Conservation (phyloP, 75 land plant genomes). For the Adiantum capillusveneris region DNA sequence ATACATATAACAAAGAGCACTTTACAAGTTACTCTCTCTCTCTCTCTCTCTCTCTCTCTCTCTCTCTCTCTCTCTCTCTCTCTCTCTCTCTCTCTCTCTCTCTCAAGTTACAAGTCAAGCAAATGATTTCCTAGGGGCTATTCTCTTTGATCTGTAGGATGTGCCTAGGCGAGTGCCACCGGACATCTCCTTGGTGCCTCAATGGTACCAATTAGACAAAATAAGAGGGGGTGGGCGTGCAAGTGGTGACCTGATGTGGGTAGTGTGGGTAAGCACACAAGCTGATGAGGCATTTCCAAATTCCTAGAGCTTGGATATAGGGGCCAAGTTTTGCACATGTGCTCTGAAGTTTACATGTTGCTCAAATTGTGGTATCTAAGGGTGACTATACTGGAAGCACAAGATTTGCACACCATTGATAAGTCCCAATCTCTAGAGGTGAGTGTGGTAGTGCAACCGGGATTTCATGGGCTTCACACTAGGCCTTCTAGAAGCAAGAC, state of each 20-base stretch:
- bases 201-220: constrained; percentile 53
- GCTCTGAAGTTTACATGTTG: constrained; percentile 56
- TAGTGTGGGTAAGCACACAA: constrained; percentile 71
- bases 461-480: constrained; percentile 43
- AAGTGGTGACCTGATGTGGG: constrained; percentile 63
- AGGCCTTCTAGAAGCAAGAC: constrained; percentile 14
- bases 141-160: constrained; percentile 39
- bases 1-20: too few species aligned
- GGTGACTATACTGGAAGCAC: constrained; percentile 45
- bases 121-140: constrained; percentile 49
- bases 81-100: too few species aligned
- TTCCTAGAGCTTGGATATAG: constrained; percentile 51
- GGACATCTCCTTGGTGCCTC: constrained; percentile 64
- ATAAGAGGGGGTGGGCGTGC: constrained; percentile 20
- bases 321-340: constrained; percentile 30
- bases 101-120: constrained; percentile 43
- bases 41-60: too few species aligned
- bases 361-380: constrained; percentile 55
- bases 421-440: constrained; percentile 31
- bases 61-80: too few species aligned
- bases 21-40: too few species aligned
- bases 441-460: constrained; percentile 40
- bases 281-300: constrained; percentile 61
- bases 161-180: constrained; percentile 56
- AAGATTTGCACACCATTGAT: constrained; percentile 35